Evolutionary conservation across 345 rosid species (phyloP).

Genomic region (Acer saccharum): DNA sequence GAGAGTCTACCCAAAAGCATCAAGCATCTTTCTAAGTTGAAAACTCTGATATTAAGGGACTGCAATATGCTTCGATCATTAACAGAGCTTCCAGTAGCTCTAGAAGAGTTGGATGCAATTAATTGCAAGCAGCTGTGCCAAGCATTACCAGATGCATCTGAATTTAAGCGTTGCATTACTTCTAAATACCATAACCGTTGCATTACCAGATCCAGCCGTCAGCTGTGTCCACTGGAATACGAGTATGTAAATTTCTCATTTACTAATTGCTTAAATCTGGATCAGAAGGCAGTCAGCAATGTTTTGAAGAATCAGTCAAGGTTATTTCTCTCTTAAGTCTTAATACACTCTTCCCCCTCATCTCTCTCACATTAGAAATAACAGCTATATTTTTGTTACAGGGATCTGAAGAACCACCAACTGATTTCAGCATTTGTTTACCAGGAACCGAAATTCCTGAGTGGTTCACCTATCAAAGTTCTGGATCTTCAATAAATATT

Average conservation of each 20-base stretch:
- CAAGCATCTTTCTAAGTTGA: neutral
- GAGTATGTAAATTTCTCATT: neutral
- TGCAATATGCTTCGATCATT: neutral
- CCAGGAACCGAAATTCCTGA: neutral
- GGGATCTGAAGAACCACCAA: neutral
- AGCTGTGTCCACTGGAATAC: no score
- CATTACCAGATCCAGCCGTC: no score
- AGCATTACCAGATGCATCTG: neutral
- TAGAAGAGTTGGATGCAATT: neutral
- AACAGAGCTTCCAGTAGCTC: neutral
- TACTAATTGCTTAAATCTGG: neutral
- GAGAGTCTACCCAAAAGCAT: neutral
- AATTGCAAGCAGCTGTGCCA: neutral
- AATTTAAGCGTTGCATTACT: neutral
- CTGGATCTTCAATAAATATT: neutral
- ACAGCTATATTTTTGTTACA: neutral
- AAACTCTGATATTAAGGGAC: neutral
- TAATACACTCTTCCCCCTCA: no score
- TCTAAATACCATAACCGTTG: neutral
- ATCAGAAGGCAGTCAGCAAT: neutral
- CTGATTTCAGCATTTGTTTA: neutral
- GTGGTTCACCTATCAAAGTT: neutral
- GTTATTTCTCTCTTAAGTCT: no score
- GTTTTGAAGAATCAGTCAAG: neutral
- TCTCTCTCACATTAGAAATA: no score